Base-by-base conservation (phyloP, 2,329 filamentous ascomycete genomes). In the Fusarium sp. region DNA sequence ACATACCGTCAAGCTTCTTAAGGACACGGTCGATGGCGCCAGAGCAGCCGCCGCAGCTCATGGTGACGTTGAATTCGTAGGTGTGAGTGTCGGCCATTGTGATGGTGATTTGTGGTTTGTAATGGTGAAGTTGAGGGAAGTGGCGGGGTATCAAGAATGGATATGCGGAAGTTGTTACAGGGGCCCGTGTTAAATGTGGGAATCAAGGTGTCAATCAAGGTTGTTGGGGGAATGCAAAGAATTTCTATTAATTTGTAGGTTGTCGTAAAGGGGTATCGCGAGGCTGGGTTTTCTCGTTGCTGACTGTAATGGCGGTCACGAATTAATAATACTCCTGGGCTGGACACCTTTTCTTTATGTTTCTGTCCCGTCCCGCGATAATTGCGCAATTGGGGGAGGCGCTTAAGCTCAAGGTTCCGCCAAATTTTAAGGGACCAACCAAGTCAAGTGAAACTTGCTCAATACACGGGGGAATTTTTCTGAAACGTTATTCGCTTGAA, bases 21-120 rank as follows among this genome's bases (percentile, higher is more conserved):
- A 99, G 89, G 45, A 98, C 94, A 53, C 94, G 89, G 82, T 97
- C 92, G 44, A 99, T 87, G 72, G 96, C 96, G 77, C 95, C 94
- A 45, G 95, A 98, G 90, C 96, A 99, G 80, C 96, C 96, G 79
- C 93, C 90, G 84, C 96, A 99, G 86, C 86, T 92, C 96, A 99
- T 99, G 82, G 85, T 87, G 81, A 98, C 89, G 82, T 95, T 91
- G 87, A 98, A 98, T 81, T 96, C 93, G 91, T 98, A 98, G 74
- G 90, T 93, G 86, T 97, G 94, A 43, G 74, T 93, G 72, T 91
- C 89, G 63, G 90, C 84, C 92, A 95, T 94, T 76, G 72, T 85
- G 76, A 59, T 34, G 55, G 31, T 71, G 44, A 49, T 58, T 50
- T 18, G 24, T 43, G 53, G 40, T 59, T 48, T 50, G 39, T 58